These are phyloP conservation scores for Colletotrichum sp. DNA, from an alignment of 2,329 filamentous ascomycete species.

Conservation along the genomic window DNA sequence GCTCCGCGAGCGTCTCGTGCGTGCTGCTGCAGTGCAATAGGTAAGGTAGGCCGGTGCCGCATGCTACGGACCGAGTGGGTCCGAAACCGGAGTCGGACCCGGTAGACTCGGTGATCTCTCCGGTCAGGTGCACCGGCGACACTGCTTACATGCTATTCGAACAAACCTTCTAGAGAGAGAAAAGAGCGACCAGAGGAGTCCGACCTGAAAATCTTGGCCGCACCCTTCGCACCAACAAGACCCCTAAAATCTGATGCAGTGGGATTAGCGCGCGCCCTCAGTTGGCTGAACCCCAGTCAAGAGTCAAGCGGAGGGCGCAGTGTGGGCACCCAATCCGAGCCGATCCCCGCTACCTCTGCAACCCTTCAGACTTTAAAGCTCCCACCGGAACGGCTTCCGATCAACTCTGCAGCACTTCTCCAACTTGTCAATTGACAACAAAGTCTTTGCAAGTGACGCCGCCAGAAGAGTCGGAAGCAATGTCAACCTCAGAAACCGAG, in stretches of 20 bases:
- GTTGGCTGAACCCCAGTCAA: neutral
- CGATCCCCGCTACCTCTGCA: neutral
- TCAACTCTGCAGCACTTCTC: neutral
- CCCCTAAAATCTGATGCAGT: neutral
- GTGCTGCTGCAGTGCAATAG: neutral
- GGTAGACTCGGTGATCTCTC: neutral
- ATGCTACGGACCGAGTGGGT: neutral
- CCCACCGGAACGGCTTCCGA: neutral
- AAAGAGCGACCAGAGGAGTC: neutral
- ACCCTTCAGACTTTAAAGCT: neutral
- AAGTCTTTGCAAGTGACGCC: neutral
- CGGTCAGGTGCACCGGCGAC: neutral
- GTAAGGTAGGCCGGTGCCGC: neutral
- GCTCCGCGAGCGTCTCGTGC: neutral
- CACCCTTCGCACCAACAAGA: neutral
- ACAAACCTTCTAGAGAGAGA: neutral
- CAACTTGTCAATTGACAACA: neutral
- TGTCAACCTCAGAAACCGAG: constrained; percentile 7
- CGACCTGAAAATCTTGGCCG: neutral
- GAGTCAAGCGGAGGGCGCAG: constrained; percentile 3
- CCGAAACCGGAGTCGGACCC: neutral
- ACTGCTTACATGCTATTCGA: neutral
- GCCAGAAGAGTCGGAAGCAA: neutral
- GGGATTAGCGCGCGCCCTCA: neutral
- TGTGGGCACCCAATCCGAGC: neutral